phyloP scores from a whole-genome alignment of 495 filamentous ascomycete species.

The Penicillium malachiteum region DNA sequence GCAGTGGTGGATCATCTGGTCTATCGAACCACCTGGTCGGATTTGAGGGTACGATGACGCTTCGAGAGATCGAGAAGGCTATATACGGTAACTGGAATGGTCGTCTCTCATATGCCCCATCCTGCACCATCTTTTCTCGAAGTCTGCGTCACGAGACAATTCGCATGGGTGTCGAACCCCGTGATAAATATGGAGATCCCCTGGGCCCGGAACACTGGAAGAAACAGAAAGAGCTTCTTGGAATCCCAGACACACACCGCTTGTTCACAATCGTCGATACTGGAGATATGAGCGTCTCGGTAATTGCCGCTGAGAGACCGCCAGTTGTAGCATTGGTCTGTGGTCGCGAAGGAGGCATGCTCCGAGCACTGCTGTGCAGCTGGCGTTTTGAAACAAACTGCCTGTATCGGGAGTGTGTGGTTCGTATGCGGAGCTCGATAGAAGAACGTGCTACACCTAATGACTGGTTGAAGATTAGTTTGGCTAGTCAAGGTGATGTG shows the following conservation, averaged over 20 bases:
- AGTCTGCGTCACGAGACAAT: slow-evolving; percentile 3
- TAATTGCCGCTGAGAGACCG: slow-evolving; percentile 35
- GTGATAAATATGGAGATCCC: slow-evolving; percentile 2
- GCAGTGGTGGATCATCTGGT: slow-evolving; percentile 9
- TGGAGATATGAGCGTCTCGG: slow-evolving; percentile 10
- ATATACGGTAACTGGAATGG: slow-evolving; percentile 16
- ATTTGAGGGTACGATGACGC: slow-evolving; percentile 15
- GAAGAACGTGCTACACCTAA: slow-evolving; percentile 13
- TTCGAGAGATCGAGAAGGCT: slow-evolving; percentile 7
- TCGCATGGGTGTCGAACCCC: slow-evolving; percentile 9
- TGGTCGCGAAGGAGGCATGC: slow-evolving; percentile 42
- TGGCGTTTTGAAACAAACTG: slow-evolving; percentile 19
- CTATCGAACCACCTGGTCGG: slow-evolving; percentile 11
- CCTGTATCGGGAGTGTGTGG: slow-evolving; percentile 13
- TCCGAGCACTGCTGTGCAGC: slow-evolving; percentile 35
- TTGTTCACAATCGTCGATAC: slow-evolving; percentile 17
- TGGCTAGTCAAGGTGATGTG: slow-evolving; percentile 16
- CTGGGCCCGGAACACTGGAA: slow-evolving; percentile 3
- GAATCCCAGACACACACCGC: slow-evolving; percentile 10
- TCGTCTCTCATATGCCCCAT: slow-evolving; percentile 11
- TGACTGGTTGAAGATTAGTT: slow-evolving; percentile 18
- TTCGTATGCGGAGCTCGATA: slow-evolving; percentile 16
- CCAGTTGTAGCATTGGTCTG: slow-evolving; percentile 35
- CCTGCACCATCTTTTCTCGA: slow-evolving; percentile 11
- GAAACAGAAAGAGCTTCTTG: not conserved